Evolutionary conservation across 129 eudicot species (phyloP), one percentile per base, ranked within the genome.

Genomic region (Heracleum sosnowskyi): DNA sequence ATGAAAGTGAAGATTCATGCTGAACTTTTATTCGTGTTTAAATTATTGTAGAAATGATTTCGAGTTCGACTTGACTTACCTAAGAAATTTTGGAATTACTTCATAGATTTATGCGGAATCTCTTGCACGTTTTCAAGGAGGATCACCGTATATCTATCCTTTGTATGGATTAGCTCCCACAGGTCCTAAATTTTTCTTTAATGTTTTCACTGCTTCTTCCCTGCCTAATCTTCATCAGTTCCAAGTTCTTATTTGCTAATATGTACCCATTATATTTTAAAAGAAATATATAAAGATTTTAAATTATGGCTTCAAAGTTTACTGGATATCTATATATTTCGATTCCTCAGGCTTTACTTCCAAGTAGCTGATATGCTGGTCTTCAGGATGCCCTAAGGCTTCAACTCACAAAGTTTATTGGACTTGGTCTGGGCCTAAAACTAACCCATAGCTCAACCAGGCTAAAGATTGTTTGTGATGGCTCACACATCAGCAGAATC

Each of bases 101-200:
- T 79, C 69, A 74, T 78, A 89, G 93, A 87, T 89, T 49, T 89
- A 89, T 57, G 87, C 93, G 24, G 93, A 89, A 85, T 89, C 93
- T 81, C 85, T 89, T 55, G 91, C 91, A 22, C 91, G 93, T 60
- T 89, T 89, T 69, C 93, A 89, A 89, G 93, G 91, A 79, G 93
- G 93, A 69, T 89, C 93, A 34, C 93, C 93, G 7, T 89, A 89
- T 78, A 89, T 89, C 31, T 89, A 89, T 77, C 93, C 93, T 63
- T 73, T 89, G 82, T 89, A 89, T 77, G 93, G 93, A 35, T 72
- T 89, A 64, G 93, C 89, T 89, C 55, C 93, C 93, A 70, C 93
- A 89, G 93, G 93, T 89, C 62, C 68, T 31, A 49, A 53, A 64
- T 31, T 49, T 69, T 68, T 35, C 26, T 70, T 36, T 62, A 57